Evolutionary conservation across 1,284 basidiomycete genomes (phyloP).

Genomic region (Cryptococcus floricola): DNA sequence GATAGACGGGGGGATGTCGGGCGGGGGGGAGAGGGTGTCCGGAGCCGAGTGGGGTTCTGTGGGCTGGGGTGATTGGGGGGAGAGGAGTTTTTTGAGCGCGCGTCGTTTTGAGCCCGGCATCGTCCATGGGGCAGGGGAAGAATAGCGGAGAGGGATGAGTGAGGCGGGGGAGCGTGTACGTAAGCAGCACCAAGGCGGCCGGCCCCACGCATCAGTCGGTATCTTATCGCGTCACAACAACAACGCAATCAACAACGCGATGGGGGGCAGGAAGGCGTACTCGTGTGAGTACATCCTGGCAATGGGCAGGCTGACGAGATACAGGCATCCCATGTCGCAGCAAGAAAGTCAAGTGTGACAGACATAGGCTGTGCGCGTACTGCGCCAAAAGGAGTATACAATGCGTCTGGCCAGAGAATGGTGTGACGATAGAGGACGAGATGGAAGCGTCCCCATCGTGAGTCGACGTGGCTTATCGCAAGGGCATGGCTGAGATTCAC

Average conservation of each 20-base stretch:
- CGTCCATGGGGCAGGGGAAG: neutral
- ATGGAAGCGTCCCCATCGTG: neutral
- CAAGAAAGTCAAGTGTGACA: slow-evolving; percentile 19
- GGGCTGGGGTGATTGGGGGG: slow-evolving; percentile 15
- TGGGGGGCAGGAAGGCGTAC: slow-evolving; percentile 14
- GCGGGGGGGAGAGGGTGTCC: neutral
- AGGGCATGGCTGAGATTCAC: neutral
- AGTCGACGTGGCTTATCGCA: neutral
- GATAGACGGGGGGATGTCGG: neutral
- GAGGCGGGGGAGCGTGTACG: too few species aligned
- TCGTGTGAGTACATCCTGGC: slow-evolving; percentile 3
- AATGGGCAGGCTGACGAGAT: neutral
- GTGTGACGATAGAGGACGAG: slow-evolving; percentile 7
- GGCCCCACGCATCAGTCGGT: too few species aligned
- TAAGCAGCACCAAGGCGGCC: neutral
- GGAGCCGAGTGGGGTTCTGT: slow-evolving; percentile 1
- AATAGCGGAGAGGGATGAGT: neutral
- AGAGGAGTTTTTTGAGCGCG: slow-evolving; percentile 46
- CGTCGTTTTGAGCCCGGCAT: slow-evolving; percentile 48
- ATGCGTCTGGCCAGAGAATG: slow-evolving; percentile 18
- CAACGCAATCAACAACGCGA: neutral
- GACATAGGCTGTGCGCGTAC: slow-evolving; percentile 11
- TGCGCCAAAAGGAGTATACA: slow-evolving; percentile 6
- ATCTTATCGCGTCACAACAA: too few species aligned
- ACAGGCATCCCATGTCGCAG: slow-evolving; percentile 14